A percentile compares a stretch with the other conserved stretches of the same genome.
Evolutionary conservation across 495 filamentous ascomycete genomes (phyloP).

Genomic region (Hypoxylon rickii): DNA sequence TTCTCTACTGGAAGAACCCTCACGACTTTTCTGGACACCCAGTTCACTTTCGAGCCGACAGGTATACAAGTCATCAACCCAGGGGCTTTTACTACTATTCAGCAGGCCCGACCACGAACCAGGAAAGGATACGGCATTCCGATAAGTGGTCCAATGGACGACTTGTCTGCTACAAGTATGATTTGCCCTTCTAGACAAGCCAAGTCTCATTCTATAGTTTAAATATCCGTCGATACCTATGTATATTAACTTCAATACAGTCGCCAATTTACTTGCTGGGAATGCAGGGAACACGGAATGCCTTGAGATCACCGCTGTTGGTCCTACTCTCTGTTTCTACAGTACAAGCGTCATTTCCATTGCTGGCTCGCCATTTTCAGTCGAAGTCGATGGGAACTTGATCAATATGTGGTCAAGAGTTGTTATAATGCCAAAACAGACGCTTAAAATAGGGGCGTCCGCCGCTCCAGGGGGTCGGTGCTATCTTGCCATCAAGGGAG

Average conservation of each 20-base stretch:
- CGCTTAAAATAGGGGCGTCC: conserved; percentile 57
- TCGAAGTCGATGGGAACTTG: conserved; percentile 50
- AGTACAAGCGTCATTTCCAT: conserved; percentile 54
- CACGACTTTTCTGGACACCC: conserved; percentile 24
- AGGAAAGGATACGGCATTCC: conserved; percentile 56
- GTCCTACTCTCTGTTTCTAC: conserved; percentile 61
- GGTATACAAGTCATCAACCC: conserved; percentile 62
- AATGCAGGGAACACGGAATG: conserved; percentile 57
- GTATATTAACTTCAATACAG: conserved; percentile 36
- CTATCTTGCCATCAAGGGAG: conserved; percentile 64
- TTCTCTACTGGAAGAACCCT: conserved; percentile 20
- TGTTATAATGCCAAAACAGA: conserved; percentile 55
- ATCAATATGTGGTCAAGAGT: conserved; percentile 56
- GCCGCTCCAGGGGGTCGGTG: conserved; percentile 54
- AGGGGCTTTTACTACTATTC: conserved; percentile 61
- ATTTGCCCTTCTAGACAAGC: background rate
- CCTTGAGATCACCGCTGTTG: conserved; percentile 63
- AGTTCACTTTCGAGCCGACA: conserved; percentile 53
- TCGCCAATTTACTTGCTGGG: conserved; percentile 63
- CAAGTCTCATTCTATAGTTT: background rate
- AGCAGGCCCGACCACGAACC: conserved; percentile 63
- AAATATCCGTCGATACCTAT: too few relatives aligned
- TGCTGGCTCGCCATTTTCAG: conserved; percentile 57
- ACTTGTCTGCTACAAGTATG: conserved; percentile 43
- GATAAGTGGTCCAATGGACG: conserved; percentile 61